Evolutionary conservation across 2,329 filamentous ascomycete genomes (phyloP).

Genomic region (Fusarium phyllophilum): DNA sequence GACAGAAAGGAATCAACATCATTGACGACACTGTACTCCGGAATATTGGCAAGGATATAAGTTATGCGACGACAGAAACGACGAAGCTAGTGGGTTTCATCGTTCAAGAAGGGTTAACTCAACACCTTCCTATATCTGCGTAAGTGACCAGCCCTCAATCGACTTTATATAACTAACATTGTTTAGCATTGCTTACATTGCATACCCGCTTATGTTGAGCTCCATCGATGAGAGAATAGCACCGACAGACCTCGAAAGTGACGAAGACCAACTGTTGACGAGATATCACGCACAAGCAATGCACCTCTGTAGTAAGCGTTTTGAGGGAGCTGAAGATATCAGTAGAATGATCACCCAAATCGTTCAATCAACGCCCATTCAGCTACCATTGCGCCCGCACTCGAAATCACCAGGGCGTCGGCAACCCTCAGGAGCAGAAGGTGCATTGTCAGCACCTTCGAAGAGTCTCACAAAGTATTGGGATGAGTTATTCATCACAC

Average conservation of each 20-base stretch:
- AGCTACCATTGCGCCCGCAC: neutral
- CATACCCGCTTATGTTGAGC: constrained; percentile 18
- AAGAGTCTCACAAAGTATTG: neutral
- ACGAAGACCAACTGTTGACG: neutral
- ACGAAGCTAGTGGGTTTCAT: constrained; percentile 6
- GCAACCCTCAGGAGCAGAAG: neutral
- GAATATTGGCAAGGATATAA: constrained; percentile 10
- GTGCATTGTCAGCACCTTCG: fast-evolving
- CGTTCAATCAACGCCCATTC: constrained; percentile 7
- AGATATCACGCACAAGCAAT: constrained; percentile 14
- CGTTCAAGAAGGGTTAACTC: constrained; percentile 1
- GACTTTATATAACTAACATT: fast-evolving
- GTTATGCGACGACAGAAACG: constrained; percentile 1
- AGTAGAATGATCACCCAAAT: constrained; percentile 22
- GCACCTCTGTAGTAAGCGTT: constrained; percentile 4
- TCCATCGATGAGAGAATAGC: constrained; percentile 9
- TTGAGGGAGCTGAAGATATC: constrained; percentile 10
- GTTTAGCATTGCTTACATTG: constrained; percentile 6
- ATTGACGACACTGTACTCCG: constrained; percentile 8
- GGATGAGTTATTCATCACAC: constrained; percentile 13
- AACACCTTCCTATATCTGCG: constrained; percentile 15
- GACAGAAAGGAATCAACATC: constrained; percentile 24
- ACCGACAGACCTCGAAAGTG: neutral
- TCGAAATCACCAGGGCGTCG: neutral
- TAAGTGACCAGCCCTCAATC: fast-evolving